Percentiles rank a stretch among this genome's conserved stretches.
phyloP scores from a whole-genome alignment of 805 yeast genomes.

The Phaffomyces thermotolerans region DNA sequence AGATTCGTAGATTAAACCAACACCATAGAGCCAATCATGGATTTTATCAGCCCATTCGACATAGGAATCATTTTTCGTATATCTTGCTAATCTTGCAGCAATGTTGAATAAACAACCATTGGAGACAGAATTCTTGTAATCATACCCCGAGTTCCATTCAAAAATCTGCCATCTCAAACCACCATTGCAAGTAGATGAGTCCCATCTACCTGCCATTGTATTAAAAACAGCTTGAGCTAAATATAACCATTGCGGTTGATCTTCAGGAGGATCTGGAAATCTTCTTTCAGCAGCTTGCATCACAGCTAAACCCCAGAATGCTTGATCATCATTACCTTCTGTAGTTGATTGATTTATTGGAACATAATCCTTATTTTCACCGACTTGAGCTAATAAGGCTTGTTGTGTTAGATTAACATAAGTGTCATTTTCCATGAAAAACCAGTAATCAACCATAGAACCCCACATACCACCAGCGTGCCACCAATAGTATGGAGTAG shows the following conservation, averaged over 20 bases:
- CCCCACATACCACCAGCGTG: conserved; percentile 76
- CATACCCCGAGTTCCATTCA: conserved; percentile 81
- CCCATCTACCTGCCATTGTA: conserved; percentile 82
- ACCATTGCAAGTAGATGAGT: conserved; percentile 51
- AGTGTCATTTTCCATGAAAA: conserved; percentile 58
- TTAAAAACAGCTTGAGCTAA: conserved; percentile 81
- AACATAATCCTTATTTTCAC: conserved; percentile 57
- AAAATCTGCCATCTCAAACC: conserved; percentile 92
- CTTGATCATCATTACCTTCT: conserved; percentile 93
- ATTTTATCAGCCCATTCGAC: conserved; percentile 65
- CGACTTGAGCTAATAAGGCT: conserved; percentile 60
- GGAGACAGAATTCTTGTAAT: conserved; percentile 82
- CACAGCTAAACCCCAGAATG: conserved; percentile 84
- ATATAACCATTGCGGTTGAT: conserved; percentile 64
- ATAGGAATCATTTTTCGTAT: conserved; percentile 64
- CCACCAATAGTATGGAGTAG: conserved; percentile 84
- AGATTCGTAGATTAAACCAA: conserved; percentile 34
- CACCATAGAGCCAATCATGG: conserved; percentile 66
- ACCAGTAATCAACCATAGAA: conserved; percentile 57
- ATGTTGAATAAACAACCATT: conserved; percentile 76
- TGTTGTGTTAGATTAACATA: conserved; percentile 46
- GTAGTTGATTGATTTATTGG: conserved; percentile 77
- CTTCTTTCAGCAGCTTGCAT: conserved; percentile 82
- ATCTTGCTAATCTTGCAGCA: conserved; percentile 79
- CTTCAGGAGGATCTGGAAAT: conserved; percentile 60